Base-by-base conservation (phyloP, 768 basidiomycete genomes). In the Imleria badia region DNA sequence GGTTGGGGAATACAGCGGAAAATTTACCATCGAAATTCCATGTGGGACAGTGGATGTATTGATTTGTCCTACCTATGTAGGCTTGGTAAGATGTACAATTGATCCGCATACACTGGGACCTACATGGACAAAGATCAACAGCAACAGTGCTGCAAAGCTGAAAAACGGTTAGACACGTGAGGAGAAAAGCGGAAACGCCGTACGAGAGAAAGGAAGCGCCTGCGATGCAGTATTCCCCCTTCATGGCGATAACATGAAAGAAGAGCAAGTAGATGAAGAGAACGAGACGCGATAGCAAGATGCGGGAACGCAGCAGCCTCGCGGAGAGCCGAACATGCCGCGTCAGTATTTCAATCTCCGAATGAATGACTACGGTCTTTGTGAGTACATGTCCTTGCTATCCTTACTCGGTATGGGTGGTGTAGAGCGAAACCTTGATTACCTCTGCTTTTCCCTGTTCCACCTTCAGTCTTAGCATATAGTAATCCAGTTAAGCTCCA, bases 41-140 rank as follows among this genome's bases (percentile, higher is more conserved):
- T 82, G 81, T 54, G 89, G 87, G 31, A 91, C 83, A 33, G 75
- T 76, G 15, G 87, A 84, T 48, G 86, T 87, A 68, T 84, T 91
- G 66, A 86, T 89, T 80, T 92, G 91, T 55, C 86, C 89, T 53
- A 91, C 82, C 90, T 92, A 57, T 45, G 45, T 44, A 46, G 15
- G 38, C 29, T 54, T 43, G 55, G 66, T 66, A 63, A 61, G 69
- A 66, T 60, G 26, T 41, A 44, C 14, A 59, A 51, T 23, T 55
- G 26, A 51, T 47, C 57, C 61, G 63, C 40, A 36, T 54, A 51
- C 11, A 26, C 43, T 47, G 49, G 61, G 51, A 76, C 85, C 62
- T 69, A 89, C 90, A 78, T 93, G 89, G 63, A 84, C 81, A 73
- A 92, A 91, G 59, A 93, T 89, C 69, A 91, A 78, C 60, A 92